Conservation (phyloP, 495 filamentous ascomycete species). For the Jackrogersella multiformis region DNA sequence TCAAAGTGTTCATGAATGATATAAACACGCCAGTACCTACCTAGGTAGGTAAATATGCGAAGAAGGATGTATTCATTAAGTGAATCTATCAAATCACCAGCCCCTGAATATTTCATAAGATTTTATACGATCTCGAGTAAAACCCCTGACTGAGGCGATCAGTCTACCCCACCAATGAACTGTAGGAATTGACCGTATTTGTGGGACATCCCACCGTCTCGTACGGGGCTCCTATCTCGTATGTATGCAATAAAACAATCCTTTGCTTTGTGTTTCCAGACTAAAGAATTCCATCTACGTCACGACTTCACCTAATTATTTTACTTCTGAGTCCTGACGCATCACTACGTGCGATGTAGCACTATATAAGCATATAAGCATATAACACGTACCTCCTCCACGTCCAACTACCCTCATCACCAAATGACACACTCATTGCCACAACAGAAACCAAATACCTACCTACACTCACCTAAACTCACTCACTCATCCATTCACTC, state of each 20-base stretch:
- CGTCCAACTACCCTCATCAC: background rate
- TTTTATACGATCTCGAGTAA: background rate
- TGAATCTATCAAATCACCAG: background rate
- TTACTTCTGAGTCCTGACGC: background rate
- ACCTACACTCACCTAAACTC: background rate
- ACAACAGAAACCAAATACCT: too few relatives aligned
- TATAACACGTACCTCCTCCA: background rate
- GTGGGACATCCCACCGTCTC: slow-evolving; percentile 3
- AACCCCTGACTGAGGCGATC: background rate
- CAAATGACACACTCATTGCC: background rate
- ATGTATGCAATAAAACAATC: background rate
- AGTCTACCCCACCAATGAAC: background rate
- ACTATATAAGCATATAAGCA: too few relatives aligned
- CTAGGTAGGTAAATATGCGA: too few relatives aligned
- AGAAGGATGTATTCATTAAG: too few relatives aligned
- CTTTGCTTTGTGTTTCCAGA: background rate
- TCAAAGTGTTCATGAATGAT: too few relatives aligned
- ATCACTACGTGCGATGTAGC: background rate
- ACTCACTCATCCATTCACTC: background rate
- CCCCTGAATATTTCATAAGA: background rate
- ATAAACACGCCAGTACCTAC: too few relatives aligned
- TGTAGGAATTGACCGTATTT: background rate
- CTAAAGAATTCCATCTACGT: slow-evolving; percentile 24
- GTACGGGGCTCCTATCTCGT: too few relatives aligned
- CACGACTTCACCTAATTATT: slow-evolving; percentile 14